Conservation (phyloP, 495 filamentous ascomycete species). For the Durotheca rogersii region DNA sequence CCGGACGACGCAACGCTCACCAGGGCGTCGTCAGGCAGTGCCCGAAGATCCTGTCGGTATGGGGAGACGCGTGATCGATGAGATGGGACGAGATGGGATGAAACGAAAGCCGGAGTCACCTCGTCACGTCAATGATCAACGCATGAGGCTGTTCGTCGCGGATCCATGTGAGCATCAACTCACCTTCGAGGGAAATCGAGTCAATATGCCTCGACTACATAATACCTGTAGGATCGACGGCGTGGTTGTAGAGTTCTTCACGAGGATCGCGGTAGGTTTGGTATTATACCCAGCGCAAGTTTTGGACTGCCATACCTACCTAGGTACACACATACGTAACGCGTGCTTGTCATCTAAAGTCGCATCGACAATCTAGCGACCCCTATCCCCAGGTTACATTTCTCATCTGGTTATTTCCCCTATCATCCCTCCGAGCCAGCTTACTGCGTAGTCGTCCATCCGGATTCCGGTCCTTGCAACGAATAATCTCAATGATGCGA, state of each 20-base stretch:
- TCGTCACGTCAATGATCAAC: conserved; percentile 6
- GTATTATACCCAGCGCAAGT: background rate
- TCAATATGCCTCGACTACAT: conserved; percentile 7
- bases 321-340: too few relatives aligned
- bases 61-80: too few relatives aligned
- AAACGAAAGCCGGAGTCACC: conserved; percentile 9
- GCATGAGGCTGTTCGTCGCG: conserved; percentile 17
- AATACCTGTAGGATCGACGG: conserved; percentile 9
- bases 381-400: too few relatives aligned
- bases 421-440: too few relatives aligned
- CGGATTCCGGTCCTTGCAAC: too few relatives aligned
- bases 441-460: too few relatives aligned
- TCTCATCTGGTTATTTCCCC: too few relatives aligned
- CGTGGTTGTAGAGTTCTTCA: conserved; percentile 1
- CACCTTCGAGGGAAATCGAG: conserved; percentile 12
- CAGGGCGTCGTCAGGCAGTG: background rate
- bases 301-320: too few relatives aligned
- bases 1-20: background rate
- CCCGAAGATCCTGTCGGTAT: conserved; percentile 10
- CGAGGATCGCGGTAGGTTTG: conserved; percentile 8
- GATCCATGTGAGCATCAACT: background rate
- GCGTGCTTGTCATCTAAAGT: too few relatives aligned
- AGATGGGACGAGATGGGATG: conserved; percentile 18
- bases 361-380: too few relatives aligned
- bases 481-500: too few relatives aligned